phyloP scores from a whole-genome alignment of 2,329 filamentous ascomycete species.

The Rasamsonia emersonii region DNA sequence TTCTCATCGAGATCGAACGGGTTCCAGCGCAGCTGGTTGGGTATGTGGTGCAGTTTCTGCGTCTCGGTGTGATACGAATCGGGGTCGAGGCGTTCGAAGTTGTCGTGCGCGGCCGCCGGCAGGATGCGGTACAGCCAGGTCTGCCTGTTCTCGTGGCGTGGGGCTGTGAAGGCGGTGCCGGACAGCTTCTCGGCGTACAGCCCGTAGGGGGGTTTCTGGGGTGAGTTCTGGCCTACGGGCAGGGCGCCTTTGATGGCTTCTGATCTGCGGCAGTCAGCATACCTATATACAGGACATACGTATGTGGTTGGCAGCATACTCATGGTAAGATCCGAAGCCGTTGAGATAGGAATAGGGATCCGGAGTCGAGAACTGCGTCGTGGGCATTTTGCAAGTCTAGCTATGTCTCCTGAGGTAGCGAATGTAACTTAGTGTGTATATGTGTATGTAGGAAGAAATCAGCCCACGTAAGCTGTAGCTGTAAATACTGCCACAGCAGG shows the following conservation, averaged over 20 bases:
- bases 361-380: constrained; percentile 52
- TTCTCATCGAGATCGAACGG: constrained; percentile 64
- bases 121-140: constrained; percentile 65
- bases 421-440: too few relatives aligned
- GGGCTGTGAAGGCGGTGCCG: constrained; percentile 63
- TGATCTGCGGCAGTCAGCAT: constrained; percentile 44
- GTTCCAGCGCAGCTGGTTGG: constrained; percentile 75
- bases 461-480: too few relatives aligned
- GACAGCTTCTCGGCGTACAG: constrained; percentile 77
- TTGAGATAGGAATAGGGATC: constrained; percentile 70
- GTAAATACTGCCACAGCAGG: too few relatives aligned
- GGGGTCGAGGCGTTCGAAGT: constrained; percentile 38
- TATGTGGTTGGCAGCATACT: constrained; percentile 46
- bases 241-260: constrained; percentile 69
- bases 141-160: constrained; percentile 60
- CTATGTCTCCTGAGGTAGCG: background rate
- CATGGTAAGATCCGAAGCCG: constrained; percentile 69
- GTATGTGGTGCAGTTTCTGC: constrained; percentile 61
- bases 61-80: constrained; percentile 39
- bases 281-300: background rate
- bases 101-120: constrained; percentile 53
- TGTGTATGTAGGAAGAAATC: too few relatives aligned
- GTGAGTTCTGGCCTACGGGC: constrained; percentile 69
- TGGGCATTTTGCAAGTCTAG: constrained; percentile 49
- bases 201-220: constrained; percentile 68